phyloP scores from a whole-genome alignment of 1,284 basidiomycete species.

The Boletus mariae region DNA sequence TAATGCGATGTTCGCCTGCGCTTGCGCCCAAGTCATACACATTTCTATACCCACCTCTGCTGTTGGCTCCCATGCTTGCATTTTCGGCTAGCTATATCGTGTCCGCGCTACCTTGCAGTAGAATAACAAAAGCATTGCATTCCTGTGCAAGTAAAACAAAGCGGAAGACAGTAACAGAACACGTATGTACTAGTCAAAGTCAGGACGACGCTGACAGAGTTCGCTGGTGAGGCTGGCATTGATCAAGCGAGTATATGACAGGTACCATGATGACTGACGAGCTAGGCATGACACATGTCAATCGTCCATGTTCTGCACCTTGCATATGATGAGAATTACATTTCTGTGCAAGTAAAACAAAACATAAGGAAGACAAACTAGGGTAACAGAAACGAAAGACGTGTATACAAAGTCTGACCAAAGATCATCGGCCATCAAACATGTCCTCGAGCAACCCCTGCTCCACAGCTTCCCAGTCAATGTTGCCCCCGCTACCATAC shows the following conservation, averaged over 20 bases:
- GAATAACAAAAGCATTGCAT: neutral
- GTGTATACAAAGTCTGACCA: neutral
- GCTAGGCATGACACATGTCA: too few relatives aligned
- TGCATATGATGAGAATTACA: constrained; percentile 1
- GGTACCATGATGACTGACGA: too few relatives aligned
- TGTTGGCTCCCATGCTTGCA: constrained; percentile 1
- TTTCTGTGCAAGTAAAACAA: constrained; percentile 1
- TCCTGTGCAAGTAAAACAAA: neutral
- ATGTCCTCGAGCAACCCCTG: constrained; percentile 77
- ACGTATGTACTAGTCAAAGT: too few relatives aligned
- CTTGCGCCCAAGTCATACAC: constrained; percentile 14
- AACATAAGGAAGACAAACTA: neutral
- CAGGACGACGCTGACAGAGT: too few relatives aligned
- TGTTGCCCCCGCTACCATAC: constrained; percentile 70
- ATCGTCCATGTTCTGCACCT: neutral
- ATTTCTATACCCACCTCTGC: constrained; percentile 29
- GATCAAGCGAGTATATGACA: too few relatives aligned
- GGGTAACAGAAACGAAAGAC: neutral
- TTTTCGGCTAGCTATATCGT: constrained; percentile 1
- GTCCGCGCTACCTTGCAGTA: neutral
- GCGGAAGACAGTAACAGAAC: too few relatives aligned
- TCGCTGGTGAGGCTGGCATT: too few relatives aligned
- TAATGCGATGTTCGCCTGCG: constrained; percentile 30
- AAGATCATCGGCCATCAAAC: constrained; percentile 65
- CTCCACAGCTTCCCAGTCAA: constrained; percentile 90